Base-by-base conservation (phyloP, 192 early-diverging fungal species). In the Chytriomyces sp. region DNA sequence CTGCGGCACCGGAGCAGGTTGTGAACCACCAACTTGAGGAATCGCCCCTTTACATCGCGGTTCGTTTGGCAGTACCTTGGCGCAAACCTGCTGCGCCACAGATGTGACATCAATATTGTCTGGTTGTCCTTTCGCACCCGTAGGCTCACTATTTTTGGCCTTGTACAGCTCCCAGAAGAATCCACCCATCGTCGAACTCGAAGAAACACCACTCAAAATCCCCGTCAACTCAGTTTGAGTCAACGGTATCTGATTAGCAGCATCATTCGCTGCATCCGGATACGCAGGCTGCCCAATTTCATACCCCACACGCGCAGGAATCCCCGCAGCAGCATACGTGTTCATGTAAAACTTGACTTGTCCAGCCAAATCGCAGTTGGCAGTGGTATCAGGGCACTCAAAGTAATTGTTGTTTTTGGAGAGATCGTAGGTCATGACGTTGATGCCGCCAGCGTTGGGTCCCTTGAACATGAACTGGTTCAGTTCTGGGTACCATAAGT, bases 371-470 rank as follows among this genome's bases (percentile, higher is more conserved):
- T 18, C 18, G 46, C 18, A 69, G 16, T 13, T 47, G 11, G 20
- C 35, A 43, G 11, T 43, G 16, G 24, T 43, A 43, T 26, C 64
- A 11, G 16, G 18, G 26, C 64, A 16, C 26, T 16, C 16, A 50
- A 48, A 50, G 1, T 20, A 47, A 13, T 43, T 43, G 67, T 45
- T 45, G 67, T 50, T 50, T 13, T 47, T 69, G 64, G 64, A 65
- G 35, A 69, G 26, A 48, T 69, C 67, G 67, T 69, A 69, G 0
- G 67, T 64, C 71, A 73, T 73, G 57, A 73, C 71, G 71, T 73
- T 73, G 71, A 73, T 61, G 11, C 71, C 71, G n/a, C 71, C 71
- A 49, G 71, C 71, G 60, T 73, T 73, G 71, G 71, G 59, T 16
- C 71, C 71, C 24, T 18, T 63, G n/a, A 47, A 47, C 71, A 73